These are phyloP conservation scores for Leishmania guyanensis DNA, from an alignment of 208 protist species.

Conservation along the genomic window DNA sequence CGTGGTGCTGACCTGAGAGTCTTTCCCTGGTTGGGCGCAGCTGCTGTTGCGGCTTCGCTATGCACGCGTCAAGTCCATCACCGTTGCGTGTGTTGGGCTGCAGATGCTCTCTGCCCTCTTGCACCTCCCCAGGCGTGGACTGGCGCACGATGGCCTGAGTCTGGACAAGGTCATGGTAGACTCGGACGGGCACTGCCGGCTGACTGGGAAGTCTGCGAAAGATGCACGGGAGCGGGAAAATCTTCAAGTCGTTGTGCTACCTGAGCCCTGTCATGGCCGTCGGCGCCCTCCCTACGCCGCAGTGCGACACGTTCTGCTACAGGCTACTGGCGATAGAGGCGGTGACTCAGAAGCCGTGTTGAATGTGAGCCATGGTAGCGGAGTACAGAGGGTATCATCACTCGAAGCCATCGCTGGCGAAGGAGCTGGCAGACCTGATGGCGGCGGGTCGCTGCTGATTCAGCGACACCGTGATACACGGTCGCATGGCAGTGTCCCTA, in stretches of 20 bases:
- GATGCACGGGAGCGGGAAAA: conserved; percentile 4
- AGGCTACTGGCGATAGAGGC: conserved; percentile 65
- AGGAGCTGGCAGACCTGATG: conserved; percentile 5
- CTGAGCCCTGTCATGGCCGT: conserved; percentile 69
- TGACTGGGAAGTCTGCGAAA: conserved; percentile 48
- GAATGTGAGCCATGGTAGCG: conserved; percentile 34
- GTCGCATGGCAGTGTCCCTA: background rate
- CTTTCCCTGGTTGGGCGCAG: conserved; percentile 39
- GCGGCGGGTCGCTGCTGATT: background rate
- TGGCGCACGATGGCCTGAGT: conserved; percentile 66
- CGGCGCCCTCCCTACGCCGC: conserved; percentile 36
- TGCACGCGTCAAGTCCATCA: conserved; percentile 13
- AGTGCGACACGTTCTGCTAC: conserved; percentile 68
- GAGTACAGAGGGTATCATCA: background rate
- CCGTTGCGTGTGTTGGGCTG: conserved; percentile 42
- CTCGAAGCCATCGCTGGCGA: background rate
- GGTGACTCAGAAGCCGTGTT: conserved; percentile 31
- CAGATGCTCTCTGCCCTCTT: conserved; percentile 54
- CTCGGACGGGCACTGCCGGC: conserved; percentile 58
- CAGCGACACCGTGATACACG: background rate
- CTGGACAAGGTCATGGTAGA: conserved; percentile 70
- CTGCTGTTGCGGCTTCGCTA: conserved; percentile 34
- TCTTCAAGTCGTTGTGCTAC: conserved; percentile 48
- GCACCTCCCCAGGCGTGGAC: conserved; percentile 55
- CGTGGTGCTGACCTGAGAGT: conserved; percentile 37